Evolutionary conservation across 768 basidiomycete species (phyloP), one percentile per base, ranked within the genome.

Genomic region (Macrolepiota dolichaula): DNA sequence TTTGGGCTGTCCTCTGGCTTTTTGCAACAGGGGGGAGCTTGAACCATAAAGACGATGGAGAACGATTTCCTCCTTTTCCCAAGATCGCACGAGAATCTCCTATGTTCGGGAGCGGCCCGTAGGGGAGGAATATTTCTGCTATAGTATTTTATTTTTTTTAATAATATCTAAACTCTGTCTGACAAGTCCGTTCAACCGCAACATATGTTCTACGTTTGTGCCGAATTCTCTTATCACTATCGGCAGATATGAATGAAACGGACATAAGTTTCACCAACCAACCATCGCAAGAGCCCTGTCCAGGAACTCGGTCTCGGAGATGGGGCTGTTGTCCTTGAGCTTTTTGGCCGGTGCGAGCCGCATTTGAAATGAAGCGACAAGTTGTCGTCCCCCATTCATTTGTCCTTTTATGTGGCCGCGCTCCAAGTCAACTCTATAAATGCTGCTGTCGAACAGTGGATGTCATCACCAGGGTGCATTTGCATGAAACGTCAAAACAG

Each of bases 81-180:
- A 88, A 87, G 87, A 88, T 84, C 86, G 80, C 76, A 66, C 78
- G 79, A 79, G 76, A 71, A 73, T 62, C 58, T 17, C 62, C 57
- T 59, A 59, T 77, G 75, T 77, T 81, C 73, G 79, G 78, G 63
- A 69, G 82, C 81, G 87, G 76, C 87, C 87, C 87, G 86, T 89
- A 80, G 79, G 81, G 71, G 76, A 79, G 82, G 74, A 71, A 85
- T 66, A 85, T 61, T 7, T 32, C 3, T 32, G 7, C 7, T 7
- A 32, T 32, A 32, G 7, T 7, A 25, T 53, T 38, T 36, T 37
- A 54, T 37, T 11, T 55, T 29, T 3, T 44, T 42, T 44, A 32
- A 38, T 40, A 24, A 44, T 19, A 44, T 13, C 29, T 49, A 22
- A 49, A 49, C 47, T 49, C 24, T 49, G 47, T 22, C 19, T 49